A percentile compares a stretch with the other conserved stretches of the same genome.
Conservation (phyloP, 2,329 filamentous ascomycete species). For the Penicillium sp. region DNA sequence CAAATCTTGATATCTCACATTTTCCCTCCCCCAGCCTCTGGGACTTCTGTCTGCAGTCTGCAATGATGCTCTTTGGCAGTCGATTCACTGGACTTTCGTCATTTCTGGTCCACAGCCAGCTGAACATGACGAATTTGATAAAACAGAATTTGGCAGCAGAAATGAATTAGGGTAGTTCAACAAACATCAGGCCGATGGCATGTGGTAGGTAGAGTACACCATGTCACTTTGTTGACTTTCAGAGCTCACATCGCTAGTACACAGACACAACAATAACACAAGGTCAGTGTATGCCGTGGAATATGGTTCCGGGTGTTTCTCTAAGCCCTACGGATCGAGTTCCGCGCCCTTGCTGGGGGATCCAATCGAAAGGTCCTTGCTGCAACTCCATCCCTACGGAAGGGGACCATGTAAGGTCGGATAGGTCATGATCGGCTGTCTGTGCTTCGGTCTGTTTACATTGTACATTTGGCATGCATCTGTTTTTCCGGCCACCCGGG, state of each 20-base stretch:
- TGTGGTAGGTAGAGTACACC: neutral
- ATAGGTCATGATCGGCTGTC: constrained; percentile 37
- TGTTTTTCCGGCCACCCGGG: constrained; percentile 27
- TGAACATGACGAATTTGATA: neutral
- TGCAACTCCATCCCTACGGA: constrained; percentile 33
- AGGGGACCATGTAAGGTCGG: constrained; percentile 40
- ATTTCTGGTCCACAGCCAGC: too few relatives aligned
- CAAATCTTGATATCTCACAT: constrained; percentile 28
- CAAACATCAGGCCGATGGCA: neutral
- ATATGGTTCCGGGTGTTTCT: neutral
- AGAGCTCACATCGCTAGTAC: neutral
- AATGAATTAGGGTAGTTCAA: too few relatives aligned
- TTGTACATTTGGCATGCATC: constrained; percentile 38
- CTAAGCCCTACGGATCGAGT: constrained; percentile 14
- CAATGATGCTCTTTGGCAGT: neutral
- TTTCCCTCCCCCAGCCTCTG: constrained; percentile 17
- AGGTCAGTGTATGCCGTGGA: too few relatives aligned
- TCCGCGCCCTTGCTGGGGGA: constrained; percentile 32
- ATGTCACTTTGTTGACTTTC: neutral
- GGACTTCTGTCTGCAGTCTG: constrained; percentile 3
- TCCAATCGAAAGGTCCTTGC: constrained; percentile 30
- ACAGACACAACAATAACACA: neutral
- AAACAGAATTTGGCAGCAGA: neutral
- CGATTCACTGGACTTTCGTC: too few relatives aligned
- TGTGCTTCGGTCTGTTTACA: constrained; percentile 39